Evolutionary conservation across 371 early-diverging fungal species (phyloP).

Genomic region (Blakeslea trispora): DNA sequence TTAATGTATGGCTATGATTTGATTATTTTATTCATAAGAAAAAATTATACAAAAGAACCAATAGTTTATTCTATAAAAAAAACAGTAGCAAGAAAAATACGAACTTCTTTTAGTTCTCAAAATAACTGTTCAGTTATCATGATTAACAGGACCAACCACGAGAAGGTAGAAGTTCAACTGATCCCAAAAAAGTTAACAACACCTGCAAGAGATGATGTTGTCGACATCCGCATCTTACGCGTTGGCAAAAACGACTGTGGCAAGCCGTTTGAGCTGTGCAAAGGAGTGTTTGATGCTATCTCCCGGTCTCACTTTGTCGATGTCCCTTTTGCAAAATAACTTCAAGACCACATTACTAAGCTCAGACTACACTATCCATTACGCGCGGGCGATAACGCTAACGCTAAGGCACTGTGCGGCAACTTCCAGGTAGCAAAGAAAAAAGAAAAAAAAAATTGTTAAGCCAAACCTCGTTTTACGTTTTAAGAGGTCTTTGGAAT

Average conservation of each 20-base stretch:
- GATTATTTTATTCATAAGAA: too few relatives aligned
- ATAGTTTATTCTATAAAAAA: too few relatives aligned
- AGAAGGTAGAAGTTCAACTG: slow-evolving; percentile 13
- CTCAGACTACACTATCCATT: slow-evolving; percentile 11
- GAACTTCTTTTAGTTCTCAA: slow-evolving; percentile 13
- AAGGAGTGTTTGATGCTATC: slow-evolving; percentile 4
- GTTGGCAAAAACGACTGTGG: slow-evolving; percentile 12
- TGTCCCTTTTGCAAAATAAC: slow-evolving; percentile 16
- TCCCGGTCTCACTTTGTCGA: slow-evolving; percentile 10
- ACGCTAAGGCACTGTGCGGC: slow-evolving; percentile 7
- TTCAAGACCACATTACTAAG: slow-evolving; percentile 16
- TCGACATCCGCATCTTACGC: background rate
- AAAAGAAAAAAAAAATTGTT: slow-evolving; percentile 8
- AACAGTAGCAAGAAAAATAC: too few relatives aligned
- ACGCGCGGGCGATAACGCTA: slow-evolving; percentile 11
- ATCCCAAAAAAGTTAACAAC: slow-evolving; percentile 10
- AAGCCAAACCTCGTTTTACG: too few relatives aligned
- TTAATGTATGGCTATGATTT: too few relatives aligned
- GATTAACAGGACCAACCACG: slow-evolving; percentile 14
- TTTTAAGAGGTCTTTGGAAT: too few relatives aligned
- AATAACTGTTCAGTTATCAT: slow-evolving; percentile 7
- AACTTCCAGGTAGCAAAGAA: slow-evolving; percentile 5
- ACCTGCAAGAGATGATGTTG: slow-evolving; percentile 1
- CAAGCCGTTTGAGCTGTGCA: slow-evolving; percentile 2
- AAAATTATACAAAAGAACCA: too few relatives aligned